Evolutionary conservation across 2,329 filamentous ascomycete species (phyloP).

Genomic region (Botrytis elliptica): DNA sequence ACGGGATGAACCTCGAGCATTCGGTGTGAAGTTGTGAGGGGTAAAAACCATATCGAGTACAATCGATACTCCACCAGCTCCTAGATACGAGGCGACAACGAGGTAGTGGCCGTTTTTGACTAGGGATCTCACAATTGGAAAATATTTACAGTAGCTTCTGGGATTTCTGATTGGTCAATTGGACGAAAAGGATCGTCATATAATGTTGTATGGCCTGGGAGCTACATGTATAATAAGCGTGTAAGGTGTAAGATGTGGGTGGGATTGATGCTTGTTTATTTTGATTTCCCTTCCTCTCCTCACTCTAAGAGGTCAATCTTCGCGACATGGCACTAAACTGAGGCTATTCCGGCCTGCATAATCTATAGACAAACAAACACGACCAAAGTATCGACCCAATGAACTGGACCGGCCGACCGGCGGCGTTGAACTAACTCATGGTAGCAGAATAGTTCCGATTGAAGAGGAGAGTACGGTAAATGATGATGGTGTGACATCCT

Average conservation of each 20-base stretch:
- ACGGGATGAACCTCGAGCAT: slow-evolving; percentile 10
- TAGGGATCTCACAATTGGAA: neutral
- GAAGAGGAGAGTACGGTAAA: neutral
- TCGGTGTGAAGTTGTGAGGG: neutral
- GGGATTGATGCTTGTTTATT: slow-evolving; percentile 4
- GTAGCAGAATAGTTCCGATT: neutral
- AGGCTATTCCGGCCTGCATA: slow-evolving; percentile 9
- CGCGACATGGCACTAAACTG: neutral
- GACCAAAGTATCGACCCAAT: neutral
- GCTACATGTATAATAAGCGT: neutral
- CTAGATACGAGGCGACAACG: slow-evolving; percentile 15
- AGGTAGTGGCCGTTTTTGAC: neutral
- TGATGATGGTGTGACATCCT: neutral
- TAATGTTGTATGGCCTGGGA: neutral
- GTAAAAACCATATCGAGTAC: neutral
- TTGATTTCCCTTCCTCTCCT: neutral
- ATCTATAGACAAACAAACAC: neutral
- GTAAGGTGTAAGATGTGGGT: neutral
- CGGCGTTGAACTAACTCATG: neutral
- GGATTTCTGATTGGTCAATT: neutral
- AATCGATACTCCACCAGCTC: neutral
- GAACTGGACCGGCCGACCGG: slow-evolving; percentile 7
- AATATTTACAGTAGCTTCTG: neutral
- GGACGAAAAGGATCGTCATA: neutral
- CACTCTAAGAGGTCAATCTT: neutral